Percentiles rank a stretch among this genome's conserved stretches.
phyloP scores from a whole-genome alignment of 2,329 filamentous ascomycete species.

The Fusarium graminum region DNA sequence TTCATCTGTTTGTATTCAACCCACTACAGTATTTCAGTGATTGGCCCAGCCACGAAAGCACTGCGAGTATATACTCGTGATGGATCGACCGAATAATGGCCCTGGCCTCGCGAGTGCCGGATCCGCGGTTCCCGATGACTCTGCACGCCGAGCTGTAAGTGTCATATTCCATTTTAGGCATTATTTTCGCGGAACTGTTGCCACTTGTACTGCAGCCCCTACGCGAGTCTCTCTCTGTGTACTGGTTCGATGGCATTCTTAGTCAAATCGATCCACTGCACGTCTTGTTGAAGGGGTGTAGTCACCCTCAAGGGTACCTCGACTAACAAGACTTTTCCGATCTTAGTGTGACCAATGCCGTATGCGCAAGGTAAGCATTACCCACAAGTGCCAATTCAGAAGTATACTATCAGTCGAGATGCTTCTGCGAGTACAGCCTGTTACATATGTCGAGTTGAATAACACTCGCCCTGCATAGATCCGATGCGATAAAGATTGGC shows the following conservation, averaged over 20 bases:
- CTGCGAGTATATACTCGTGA: slow-evolving; percentile 18
- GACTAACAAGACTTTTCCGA: slow-evolving; percentile 16
- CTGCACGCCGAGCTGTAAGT: slow-evolving; percentile 56
- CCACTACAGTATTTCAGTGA: neutral
- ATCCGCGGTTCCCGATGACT: slow-evolving; percentile 55
- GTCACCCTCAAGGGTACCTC: neutral
- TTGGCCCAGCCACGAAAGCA: neutral
- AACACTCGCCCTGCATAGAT: slow-evolving; percentile 57
- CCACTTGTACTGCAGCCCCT: neutral
- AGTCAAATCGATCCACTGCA: neutral
- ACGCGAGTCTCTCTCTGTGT: neutral
- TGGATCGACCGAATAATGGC: slow-evolving; percentile 37
- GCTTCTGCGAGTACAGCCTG: slow-evolving; percentile 7
- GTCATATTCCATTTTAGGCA: slow-evolving; percentile 18
- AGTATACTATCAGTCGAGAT: slow-evolving; percentile 10
- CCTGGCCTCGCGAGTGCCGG: slow-evolving; percentile 24
- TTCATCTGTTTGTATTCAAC: neutral
- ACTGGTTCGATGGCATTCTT: slow-evolving; percentile 2
- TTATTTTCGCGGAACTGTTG: neutral
- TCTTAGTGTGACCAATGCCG: slow-evolving; percentile 62
- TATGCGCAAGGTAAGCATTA: slow-evolving; percentile 55
- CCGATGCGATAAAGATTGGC: slow-evolving; percentile 69
- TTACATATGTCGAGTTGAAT: slow-evolving; percentile 26
- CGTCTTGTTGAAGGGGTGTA: neutral
- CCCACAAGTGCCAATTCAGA: slow-evolving; percentile 13